phyloP scores from a whole-genome alignment of 768 basidiomycete genomes.

The Pisolithus orientalis region DNA sequence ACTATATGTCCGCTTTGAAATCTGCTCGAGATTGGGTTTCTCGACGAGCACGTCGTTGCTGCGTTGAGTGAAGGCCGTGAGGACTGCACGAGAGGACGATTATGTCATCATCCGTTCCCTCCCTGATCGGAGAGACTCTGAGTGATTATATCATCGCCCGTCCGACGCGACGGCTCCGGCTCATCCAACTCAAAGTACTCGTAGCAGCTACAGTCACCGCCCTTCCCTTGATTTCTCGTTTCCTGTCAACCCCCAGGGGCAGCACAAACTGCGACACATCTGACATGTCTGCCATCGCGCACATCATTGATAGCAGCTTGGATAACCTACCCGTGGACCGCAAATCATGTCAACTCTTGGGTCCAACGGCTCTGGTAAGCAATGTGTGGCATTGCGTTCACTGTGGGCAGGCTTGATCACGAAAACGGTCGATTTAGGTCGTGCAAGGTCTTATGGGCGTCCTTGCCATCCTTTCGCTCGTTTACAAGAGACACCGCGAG shows the following conservation, averaged over 20 bases:
- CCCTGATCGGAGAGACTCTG: background rate
- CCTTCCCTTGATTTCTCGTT: background rate
- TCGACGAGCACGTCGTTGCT: background rate
- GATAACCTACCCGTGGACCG: constrained; percentile 35
- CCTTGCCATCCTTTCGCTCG: constrained; percentile 78
- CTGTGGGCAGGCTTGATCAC: background rate
- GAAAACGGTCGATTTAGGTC: constrained; percentile 36
- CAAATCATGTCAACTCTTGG: constrained; percentile 38
- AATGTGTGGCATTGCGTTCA: background rate
- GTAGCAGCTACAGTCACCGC: background rate
- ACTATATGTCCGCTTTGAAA: background rate
- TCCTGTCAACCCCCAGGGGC: background rate
- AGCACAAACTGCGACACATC: background rate
- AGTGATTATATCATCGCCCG: too few species aligned
- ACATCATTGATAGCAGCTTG: constrained; percentile 6
- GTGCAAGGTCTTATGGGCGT: constrained; percentile 89
- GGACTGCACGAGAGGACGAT: constrained; percentile 1
- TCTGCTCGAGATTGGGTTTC: background rate
- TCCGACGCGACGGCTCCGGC: too few species aligned
- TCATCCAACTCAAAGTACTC: background rate
- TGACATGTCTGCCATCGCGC: constrained; percentile 11
- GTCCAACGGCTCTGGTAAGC: constrained; percentile 41
- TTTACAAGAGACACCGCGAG: constrained; percentile 87
- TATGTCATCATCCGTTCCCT: constrained; percentile 12
- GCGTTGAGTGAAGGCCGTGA: too few species aligned